Evolutionary conservation across 345 rosid species (phyloP).

Genomic region (Moricandia arvensis): DNA sequence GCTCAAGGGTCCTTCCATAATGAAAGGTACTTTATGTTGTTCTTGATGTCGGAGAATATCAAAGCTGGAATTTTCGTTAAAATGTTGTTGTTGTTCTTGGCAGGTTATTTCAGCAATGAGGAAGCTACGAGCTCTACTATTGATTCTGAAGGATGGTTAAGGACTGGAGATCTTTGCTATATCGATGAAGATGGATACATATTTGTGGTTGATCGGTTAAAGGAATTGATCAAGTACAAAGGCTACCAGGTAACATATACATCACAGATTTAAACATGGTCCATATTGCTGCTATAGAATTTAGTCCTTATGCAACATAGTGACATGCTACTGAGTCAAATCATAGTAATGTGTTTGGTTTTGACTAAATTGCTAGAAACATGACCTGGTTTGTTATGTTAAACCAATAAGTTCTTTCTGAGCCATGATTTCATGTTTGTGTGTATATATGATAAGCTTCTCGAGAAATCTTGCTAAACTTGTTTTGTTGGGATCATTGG

Average conservation of each 20-base stretch:
- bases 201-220: constrained; percentile 80
- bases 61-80: not conserved
- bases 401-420: not conserved
- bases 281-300: not conserved
- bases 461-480: not conserved
- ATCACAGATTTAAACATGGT: not conserved
- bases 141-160: constrained; percentile 86
- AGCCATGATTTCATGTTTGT: not conserved
- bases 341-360: not conserved
- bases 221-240: constrained; percentile 91
- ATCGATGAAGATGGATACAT: constrained; percentile 82
- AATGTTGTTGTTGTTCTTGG: constrained; percentile 6
- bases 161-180: constrained; percentile 93
- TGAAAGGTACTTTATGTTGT: constrained; percentile 36
- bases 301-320: not conserved
- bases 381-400: not conserved
- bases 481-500: constrained; percentile 13
- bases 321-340: not conserved
- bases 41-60: not conserved
- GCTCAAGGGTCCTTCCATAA: constrained; percentile 52
- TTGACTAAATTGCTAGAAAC: constrained; percentile 2
- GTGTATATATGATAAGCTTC: constrained; percentile 3
- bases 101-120: constrained; percentile 75
- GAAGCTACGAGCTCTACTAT: constrained; percentile 78
- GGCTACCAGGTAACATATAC: constrained; percentile 71